phyloP scores from a whole-genome alignment of 768 basidiomycete genomes.

The Pulveroboletus ravenelii region DNA sequence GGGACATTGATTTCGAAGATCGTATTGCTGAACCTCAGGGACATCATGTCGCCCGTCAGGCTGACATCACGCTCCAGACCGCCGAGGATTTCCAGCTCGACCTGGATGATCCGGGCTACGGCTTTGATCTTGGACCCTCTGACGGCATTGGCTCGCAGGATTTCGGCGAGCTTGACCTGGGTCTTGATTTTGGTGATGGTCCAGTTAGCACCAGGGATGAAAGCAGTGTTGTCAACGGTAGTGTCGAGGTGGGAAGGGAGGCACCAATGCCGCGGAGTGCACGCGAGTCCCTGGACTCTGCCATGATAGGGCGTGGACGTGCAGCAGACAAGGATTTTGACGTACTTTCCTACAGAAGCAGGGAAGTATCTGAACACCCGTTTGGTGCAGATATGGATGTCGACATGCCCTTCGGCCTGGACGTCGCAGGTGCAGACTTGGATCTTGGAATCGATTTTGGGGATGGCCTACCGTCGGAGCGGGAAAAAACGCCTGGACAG shows the following conservation, averaged over 20 bases:
- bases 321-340: conserved; percentile 54
- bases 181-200: conserved; percentile 71
- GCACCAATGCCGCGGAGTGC: conserved; percentile 42
- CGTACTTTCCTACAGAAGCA: conserved; percentile 56
- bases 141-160: conserved; percentile 87
- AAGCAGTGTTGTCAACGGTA: conserved; percentile 50
- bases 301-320: conserved; percentile 46
- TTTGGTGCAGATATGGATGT: conserved; percentile 53
- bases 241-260: conserved; percentile 76
- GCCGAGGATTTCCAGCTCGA: conserved; percentile 71
- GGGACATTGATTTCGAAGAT: conserved; percentile 79
- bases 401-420: conserved; percentile 47
- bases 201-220: conserved; percentile 34
- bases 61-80: conserved; percentile 83
- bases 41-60: conserved; percentile 77
- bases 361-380: conserved; percentile 62
- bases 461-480: conserved; percentile 44
- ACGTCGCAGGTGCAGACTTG: conserved; percentile 51
- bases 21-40: conserved; percentile 57
- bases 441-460: conserved; percentile 72
- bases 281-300: conserved; percentile 59
- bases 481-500: conserved; percentile 53
- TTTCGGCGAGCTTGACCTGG: conserved; percentile 67
- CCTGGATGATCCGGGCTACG: conserved; percentile 50
- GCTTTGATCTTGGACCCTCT: conserved; percentile 74